phyloP scores from a whole-genome alignment of 2,329 filamentous ascomycete species.

The Fusarium pseudonygamai region DNA sequence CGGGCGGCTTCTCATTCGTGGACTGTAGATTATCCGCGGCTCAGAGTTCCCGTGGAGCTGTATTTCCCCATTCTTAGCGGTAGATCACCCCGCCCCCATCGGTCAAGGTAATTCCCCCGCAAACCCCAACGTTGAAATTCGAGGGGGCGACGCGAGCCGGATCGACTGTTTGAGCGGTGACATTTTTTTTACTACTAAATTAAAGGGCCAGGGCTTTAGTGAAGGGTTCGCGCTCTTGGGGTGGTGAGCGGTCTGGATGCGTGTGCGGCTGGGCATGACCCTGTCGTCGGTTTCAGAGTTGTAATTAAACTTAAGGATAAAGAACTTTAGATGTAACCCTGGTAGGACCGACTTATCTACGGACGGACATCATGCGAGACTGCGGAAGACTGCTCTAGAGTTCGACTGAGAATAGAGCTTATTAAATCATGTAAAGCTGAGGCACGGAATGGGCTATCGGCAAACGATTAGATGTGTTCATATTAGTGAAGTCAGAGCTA shows the following conservation, averaged over 20 bases:
- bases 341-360: neutral
- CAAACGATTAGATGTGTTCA: neutral
- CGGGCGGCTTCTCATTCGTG: neutral
- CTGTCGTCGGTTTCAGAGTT: neutral
- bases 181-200: neutral
- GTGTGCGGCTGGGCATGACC: neutral
- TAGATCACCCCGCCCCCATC: conserved; percentile 35
- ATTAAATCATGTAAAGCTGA: neutral
- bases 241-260: neutral
- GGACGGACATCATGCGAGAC: neutral
- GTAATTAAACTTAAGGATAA: conserved; percentile 2
- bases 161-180: neutral
- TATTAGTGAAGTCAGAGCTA: neutral
- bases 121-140: conserved; percentile 17
- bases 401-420: neutral
- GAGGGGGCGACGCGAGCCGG: neutral
- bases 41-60: conserved; percentile 30
- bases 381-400: neutral
- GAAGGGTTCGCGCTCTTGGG: neutral
- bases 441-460: neutral
- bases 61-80: conserved; percentile 35
- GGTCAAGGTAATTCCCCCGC: conserved; percentile 10
- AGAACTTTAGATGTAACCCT: neutral
- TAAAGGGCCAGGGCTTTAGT: neutral
- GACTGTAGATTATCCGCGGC: conserved; percentile 17